Base-by-base conservation (phyloP, 768 basidiomycete genomes). In the Grammothele lineata region DNA sequence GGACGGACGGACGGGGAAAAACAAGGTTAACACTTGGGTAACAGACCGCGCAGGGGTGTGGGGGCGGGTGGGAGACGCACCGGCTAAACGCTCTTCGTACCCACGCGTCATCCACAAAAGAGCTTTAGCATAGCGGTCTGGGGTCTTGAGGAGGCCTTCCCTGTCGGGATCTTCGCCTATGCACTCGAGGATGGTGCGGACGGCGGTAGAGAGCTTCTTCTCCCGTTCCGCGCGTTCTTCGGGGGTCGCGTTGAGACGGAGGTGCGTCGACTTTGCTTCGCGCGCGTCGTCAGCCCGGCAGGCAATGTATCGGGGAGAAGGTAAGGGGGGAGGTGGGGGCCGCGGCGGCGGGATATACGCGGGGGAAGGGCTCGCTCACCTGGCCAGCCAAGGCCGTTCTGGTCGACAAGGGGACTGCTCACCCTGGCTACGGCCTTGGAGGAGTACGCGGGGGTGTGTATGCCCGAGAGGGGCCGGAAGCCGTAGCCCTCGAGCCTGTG, bases 21-120 rank as follows among this genome's bases (percentile, higher is more conserved):
- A 21, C 18, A 18, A 24, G 43, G 32, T 5, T 12, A n/a, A 17
- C 36, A 25, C 40, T 25, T n/a, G n/a, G n/a, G n/a, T n/a, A n/a
- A n/a, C n/a, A n/a, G n/a, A n/a, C n/a, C n/a, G n/a, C n/a, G n/a
- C n/a, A n/a, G n/a, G 25, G 48, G 17, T 18, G 30, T 45, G 49
- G 36, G 37, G 30, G 40, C 40, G 41, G 54, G 60, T 55, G 48
- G 48, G 50, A 27, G 50, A 39, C 63, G 43, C 45, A 92, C 93
- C 91, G 69, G 85, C 81, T 55, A 99, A 70, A 55, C 91, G 81
- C 64, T 98, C 94, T 65, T 98, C 96, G 68, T 99, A 99, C 9
- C 96, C 96, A 62, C 87, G 83, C 26, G 96, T 98, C 94, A 98
- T 96, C 92, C 92, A 98, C 76, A 99, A 80, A 44, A 99, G 73